phyloP scores from a whole-genome alignment of 1,284 basidiomycete species.

The Ganoderma leucocontextum region DNA sequence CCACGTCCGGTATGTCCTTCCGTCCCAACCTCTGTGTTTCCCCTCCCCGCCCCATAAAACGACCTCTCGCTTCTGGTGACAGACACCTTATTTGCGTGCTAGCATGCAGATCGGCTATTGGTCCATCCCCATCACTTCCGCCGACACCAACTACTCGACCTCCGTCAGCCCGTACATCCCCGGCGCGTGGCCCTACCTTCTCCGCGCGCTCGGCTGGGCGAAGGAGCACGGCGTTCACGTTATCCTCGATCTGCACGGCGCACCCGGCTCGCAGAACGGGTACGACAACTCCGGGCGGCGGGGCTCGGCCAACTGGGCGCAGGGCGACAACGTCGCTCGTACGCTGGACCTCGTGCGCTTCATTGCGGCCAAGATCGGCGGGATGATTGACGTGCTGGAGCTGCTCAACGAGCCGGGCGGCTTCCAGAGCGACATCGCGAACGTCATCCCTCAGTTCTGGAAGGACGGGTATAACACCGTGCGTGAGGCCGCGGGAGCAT shows the following conservation, averaged over 20 bases:
- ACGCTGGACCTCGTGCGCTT: constrained; percentile 72
- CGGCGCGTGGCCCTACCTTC: constrained; percentile 75
- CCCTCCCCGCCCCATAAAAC: not conserved
- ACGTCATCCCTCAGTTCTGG: constrained; percentile 59
- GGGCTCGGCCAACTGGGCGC: constrained; percentile 71
- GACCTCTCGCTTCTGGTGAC: too few species aligned
- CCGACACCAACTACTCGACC: constrained; percentile 58
- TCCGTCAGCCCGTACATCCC: constrained; percentile 64
- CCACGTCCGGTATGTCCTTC: constrained; percentile 67
- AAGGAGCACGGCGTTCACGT: constrained; percentile 62
- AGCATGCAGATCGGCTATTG: constrained; percentile 81
- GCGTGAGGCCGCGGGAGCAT: constrained; percentile 52
- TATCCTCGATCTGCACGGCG: constrained; percentile 78
- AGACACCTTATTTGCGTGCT: constrained; percentile 4
- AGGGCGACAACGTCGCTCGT: constrained; percentile 62
- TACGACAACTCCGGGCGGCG: constrained; percentile 88
- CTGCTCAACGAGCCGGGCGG: constrained; percentile 72
- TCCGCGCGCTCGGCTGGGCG: constrained; percentile 73
- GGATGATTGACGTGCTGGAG: constrained; percentile 67
- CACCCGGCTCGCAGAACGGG: constrained; percentile 76
- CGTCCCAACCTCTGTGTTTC: too few species aligned
- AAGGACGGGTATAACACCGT: constrained; percentile 64
- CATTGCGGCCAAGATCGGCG: constrained; percentile 62
- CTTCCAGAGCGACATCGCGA: constrained; percentile 54
- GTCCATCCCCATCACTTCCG: constrained; percentile 70